Evolutionary conservation across 2,329 filamentous ascomycete genomes (phyloP).

Genomic region (Monilinia aucupariae): DNA sequence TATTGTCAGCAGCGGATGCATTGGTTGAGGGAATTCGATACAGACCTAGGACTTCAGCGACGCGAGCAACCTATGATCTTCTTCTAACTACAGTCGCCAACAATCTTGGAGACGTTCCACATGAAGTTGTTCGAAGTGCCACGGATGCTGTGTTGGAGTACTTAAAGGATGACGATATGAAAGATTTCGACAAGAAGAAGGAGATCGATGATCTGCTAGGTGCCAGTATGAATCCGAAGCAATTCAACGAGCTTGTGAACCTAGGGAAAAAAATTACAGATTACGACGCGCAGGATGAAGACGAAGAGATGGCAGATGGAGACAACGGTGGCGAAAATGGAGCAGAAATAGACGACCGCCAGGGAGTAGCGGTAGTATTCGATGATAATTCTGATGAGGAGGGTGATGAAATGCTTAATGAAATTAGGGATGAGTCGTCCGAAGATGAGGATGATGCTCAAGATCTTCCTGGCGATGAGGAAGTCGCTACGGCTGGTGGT

Average conservation of each 20-base stretch:
- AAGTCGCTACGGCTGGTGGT: constrained; percentile 46
- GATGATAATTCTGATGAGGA: constrained; percentile 84
- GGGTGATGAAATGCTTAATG: constrained; percentile 68
- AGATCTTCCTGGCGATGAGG: constrained; percentile 49
- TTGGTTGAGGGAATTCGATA: constrained; percentile 89
- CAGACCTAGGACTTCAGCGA: constrained; percentile 83
- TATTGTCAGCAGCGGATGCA: constrained; percentile 78
- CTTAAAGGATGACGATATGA: constrained; percentile 90
- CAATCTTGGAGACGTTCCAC: constrained; percentile 85
- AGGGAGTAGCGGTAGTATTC: constrained; percentile 96
- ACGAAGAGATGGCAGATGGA: constrained; percentile 75
- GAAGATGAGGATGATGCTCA: constrained; percentile 70
- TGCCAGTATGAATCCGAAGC: constrained; percentile 72
- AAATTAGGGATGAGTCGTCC: constrained; percentile 82
- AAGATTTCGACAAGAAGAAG: constrained; percentile 98
- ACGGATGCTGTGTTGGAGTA: constrained; percentile 88
- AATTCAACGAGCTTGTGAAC: constrained; percentile 96
- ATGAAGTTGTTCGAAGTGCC: constrained; percentile 86
- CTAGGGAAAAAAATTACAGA: constrained; percentile 98
- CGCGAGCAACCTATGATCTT: constrained; percentile 87
- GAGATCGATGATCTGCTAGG: constrained; percentile 92
- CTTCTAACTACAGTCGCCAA: constrained; percentile 87
- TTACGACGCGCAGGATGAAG: constrained; percentile 93
- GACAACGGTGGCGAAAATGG: constrained; percentile 60
- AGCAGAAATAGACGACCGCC: constrained; percentile 83